These are phyloP conservation scores for Naganishia cerealis DNA, from an alignment of 1,284 basidiomycete species.

Conservation along the genomic window DNA sequence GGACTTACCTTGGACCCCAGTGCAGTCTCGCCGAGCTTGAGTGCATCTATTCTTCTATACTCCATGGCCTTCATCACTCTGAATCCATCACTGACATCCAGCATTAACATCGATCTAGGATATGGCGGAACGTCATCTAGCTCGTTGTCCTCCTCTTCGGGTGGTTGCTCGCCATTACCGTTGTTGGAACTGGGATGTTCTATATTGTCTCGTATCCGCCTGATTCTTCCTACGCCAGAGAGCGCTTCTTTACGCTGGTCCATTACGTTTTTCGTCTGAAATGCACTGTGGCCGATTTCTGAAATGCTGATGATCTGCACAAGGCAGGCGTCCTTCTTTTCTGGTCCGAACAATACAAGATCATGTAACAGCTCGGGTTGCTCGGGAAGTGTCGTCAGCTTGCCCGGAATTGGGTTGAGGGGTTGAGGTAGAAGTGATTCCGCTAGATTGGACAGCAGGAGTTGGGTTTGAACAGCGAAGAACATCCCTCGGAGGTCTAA, in stretches of 20 bases:
- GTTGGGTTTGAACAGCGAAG: conserved; percentile 32
- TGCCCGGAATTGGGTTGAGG: conserved; percentile 33
- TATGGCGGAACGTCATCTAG: conserved; percentile 47
- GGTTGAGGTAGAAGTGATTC: conserved; percentile 40
- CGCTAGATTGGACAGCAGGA: conserved; percentile 33
- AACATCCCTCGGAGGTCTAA: conserved; percentile 29
- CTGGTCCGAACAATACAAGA: conserved; percentile 40
- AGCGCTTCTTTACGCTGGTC: conserved; percentile 51
- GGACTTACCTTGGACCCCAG: conserved; percentile 49
- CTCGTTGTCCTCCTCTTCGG: conserved; percentile 38
- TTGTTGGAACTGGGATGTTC: conserved; percentile 36
- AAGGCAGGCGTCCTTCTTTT: conserved; percentile 36
- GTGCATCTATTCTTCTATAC: conserved; percentile 42
- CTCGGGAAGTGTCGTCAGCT: conserved; percentile 15
- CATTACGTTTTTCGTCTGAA: conserved; percentile 46
- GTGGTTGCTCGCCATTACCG: conserved; percentile 31
- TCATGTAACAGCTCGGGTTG: conserved; percentile 32
- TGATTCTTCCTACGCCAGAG: conserved; percentile 46
- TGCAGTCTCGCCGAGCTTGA: conserved; percentile 48
- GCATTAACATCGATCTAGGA: conserved; percentile 48
- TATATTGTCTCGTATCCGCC: conserved; percentile 47
- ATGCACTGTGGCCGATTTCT: conserved; percentile 50
- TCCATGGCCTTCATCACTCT: conserved; percentile 47
- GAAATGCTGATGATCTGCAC: conserved; percentile 46
- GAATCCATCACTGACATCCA: conserved; percentile 49